phyloP scores from a whole-genome alignment of 78 protist species.

The Chrysochromulina tobinii region DNA sequence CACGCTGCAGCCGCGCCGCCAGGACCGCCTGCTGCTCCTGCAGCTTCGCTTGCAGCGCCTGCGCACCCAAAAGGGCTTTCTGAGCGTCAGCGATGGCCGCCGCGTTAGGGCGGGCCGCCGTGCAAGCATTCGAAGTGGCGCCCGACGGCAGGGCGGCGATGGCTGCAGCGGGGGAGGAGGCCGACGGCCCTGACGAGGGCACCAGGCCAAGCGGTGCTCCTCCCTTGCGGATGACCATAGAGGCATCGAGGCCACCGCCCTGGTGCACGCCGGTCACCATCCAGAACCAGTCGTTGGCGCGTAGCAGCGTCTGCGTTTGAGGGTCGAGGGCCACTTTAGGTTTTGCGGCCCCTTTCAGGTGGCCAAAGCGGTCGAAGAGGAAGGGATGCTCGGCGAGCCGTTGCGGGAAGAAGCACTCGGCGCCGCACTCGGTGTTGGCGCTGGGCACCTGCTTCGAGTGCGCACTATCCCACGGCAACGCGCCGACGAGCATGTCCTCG shows the following conservation, averaged over 20 bases:
- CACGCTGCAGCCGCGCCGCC: too few relatives aligned
- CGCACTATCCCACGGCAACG: background rate
- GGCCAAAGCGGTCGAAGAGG: background rate
- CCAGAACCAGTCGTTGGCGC: background rate
- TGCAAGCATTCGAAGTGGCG: too few relatives aligned
- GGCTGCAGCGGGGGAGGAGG: too few relatives aligned
- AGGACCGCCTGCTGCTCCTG: too few relatives aligned
- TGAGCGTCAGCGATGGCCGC: too few relatives aligned
- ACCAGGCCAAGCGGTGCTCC: background rate
- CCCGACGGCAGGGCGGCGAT: too few relatives aligned
- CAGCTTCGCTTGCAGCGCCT: too few relatives aligned
- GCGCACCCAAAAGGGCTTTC: too few relatives aligned
- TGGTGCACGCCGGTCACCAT: background rate
- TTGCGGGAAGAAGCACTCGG: conserved; percentile 21
- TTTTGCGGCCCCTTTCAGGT: background rate
- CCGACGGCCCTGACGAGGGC: too few relatives aligned
- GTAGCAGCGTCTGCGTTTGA: background rate
- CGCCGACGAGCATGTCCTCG: conserved; percentile 15
- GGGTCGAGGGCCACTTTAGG: background rate
- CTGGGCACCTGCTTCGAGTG: background rate
- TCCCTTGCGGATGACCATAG: background rate
- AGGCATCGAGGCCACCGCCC: conserved; percentile 1
- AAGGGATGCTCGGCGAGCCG: conserved; percentile 6
- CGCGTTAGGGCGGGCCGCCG: too few relatives aligned
- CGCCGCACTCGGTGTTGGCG: background rate